Evolutionary conservation across 1,284 basidiomycete species (phyloP).

Genomic region (Psilocybe mexicana): DNA sequence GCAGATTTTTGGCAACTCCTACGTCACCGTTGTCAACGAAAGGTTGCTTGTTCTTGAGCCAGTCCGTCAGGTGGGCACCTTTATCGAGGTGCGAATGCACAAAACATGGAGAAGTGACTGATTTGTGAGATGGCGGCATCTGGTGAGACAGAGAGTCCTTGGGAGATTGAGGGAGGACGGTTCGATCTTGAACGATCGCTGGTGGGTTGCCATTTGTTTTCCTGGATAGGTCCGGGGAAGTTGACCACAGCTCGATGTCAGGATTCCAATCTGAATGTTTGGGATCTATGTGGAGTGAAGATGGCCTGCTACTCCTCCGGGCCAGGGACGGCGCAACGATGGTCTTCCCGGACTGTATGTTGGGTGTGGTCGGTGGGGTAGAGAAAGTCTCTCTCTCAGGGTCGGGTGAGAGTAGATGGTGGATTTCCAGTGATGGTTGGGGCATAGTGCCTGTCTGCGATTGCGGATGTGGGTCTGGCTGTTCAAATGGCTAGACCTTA

Average conservation of each 20-base stretch:
- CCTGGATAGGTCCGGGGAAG: conserved; percentile 39
- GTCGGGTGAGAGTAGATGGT: conserved; percentile 40
- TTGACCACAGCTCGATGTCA: conserved; percentile 47
- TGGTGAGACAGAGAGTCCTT: conserved; percentile 19
- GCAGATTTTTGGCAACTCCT: conserved; percentile 50
- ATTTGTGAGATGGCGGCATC: conserved; percentile 32
- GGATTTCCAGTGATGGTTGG: conserved; percentile 17
- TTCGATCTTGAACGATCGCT: conserved; percentile 21
- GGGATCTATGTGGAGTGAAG: conserved; percentile 47
- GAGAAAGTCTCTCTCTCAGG: conserved; percentile 59
- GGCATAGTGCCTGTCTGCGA: conserved; percentile 8
- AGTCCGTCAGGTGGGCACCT: conserved; percentile 70
- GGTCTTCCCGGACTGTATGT: conserved; percentile 25
- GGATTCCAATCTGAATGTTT: conserved; percentile 46
- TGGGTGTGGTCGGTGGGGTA: conserved; percentile 63
- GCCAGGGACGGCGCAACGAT: conserved; percentile 47
- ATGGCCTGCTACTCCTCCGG: conserved; percentile 47
- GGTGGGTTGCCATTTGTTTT: conserved; percentile 23
- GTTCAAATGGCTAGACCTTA: background rate
- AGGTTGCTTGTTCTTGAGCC: conserved; percentile 55
- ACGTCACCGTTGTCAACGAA: conserved; percentile 40
- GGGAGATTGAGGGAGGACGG: conserved; percentile 22
- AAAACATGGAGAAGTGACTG: conserved; percentile 78
- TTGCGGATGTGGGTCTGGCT: conserved; percentile 9
- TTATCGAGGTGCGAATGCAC: conserved; percentile 85